Conservation (phyloP, 192 early-diverging fungal species). For the Thamnidium elegans region DNA sequence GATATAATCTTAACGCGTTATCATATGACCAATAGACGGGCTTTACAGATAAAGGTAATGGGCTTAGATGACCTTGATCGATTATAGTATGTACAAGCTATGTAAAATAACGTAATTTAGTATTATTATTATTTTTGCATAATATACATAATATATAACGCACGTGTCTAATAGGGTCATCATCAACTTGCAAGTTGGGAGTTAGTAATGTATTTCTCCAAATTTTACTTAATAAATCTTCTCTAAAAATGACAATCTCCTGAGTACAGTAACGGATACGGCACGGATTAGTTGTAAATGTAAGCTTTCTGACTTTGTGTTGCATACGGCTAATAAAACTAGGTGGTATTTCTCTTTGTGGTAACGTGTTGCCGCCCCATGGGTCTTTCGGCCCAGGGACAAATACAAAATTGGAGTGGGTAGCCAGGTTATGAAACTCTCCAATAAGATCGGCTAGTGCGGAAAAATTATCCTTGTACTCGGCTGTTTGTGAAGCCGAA, state of each 20-base stretch:
- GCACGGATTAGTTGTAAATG: slow-evolving; percentile 84
- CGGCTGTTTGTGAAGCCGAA: slow-evolving; percentile 54
- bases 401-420: slow-evolving; percentile 76
- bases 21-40: slow-evolving; percentile 82
- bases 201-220: slow-evolving; percentile 57
- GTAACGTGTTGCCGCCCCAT: slow-evolving; percentile 67
- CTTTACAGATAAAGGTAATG: slow-evolving; percentile 71
- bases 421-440: slow-evolving; percentile 58
- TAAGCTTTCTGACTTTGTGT: slow-evolving; percentile 53
- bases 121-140: not conserved
- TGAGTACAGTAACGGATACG: slow-evolving; percentile 88
- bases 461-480: slow-evolving; percentile 61
- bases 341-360: slow-evolving; percentile 71
- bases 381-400: slow-evolving; percentile 89
- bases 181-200: slow-evolving; percentile 18
- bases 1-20: slow-evolving; percentile 84
- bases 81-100: slow-evolving; percentile 80
- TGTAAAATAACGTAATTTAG: not conserved
- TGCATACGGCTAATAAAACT: slow-evolving; percentile 63
- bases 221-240: slow-evolving; percentile 76
- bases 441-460: slow-evolving; percentile 64
- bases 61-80: slow-evolving; percentile 82
- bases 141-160: not conserved
- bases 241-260: slow-evolving; percentile 88
- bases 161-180: slow-evolving; percentile 29